Percentiles rank a stretch among this genome's conserved stretches.
Conservation (phyloP, 2,329 filamentous ascomycete genomes). For the Fusarium vanettenii region DNA sequence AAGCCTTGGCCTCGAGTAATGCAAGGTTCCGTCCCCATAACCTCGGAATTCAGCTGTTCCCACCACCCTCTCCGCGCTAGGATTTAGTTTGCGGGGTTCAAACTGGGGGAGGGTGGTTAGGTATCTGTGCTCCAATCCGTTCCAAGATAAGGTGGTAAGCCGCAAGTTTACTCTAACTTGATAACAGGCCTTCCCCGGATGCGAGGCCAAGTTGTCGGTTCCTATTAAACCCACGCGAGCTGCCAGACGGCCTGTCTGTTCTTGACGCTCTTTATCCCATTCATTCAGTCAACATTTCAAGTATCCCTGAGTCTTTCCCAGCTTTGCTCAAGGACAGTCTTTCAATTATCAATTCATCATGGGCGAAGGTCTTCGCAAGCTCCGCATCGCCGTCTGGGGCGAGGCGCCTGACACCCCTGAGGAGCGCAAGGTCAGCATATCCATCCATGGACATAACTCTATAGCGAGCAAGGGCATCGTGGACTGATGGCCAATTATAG, state of each 20-base stretch:
- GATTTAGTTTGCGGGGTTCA: background rate
- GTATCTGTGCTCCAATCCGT: background rate
- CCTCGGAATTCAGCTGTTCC: background rate
- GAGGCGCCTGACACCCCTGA: constrained; percentile 24
- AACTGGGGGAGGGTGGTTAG: background rate
- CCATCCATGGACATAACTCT: background rate
- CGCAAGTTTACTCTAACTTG: background rate
- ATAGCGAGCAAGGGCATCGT: background rate
- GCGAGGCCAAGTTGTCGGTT: background rate
- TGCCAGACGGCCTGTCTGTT: background rate
- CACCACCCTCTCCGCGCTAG: background rate
- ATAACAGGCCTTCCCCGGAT: background rate
- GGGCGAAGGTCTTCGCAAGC: constrained; percentile 9
- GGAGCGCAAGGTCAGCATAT: constrained; percentile 19
- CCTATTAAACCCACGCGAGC: background rate
- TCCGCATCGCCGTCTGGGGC: constrained; percentile 31
- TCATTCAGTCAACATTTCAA: background rate
- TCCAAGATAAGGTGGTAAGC: background rate
- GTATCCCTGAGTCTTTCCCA: background rate
- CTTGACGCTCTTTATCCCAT: background rate
- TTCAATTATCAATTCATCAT: background rate
- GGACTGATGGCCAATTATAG: background rate
- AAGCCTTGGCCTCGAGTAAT: background rate
- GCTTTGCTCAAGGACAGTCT: background rate
- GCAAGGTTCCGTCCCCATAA: background rate